phyloP scores from a whole-genome alignment of 202 grass and related monocot species.

The Sporobolus alterniflorus region DNA sequence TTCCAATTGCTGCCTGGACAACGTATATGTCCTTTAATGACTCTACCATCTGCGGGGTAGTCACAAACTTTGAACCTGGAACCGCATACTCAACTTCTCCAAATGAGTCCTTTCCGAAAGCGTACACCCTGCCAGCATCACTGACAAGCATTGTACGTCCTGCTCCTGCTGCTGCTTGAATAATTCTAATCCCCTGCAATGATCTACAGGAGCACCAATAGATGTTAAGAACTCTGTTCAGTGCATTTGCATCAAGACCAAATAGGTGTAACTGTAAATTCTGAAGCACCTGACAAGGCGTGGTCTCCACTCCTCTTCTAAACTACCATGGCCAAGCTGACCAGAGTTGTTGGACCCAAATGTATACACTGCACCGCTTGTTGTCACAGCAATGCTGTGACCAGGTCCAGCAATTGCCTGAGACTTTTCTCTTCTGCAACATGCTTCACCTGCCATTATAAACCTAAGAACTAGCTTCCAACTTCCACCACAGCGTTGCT shows the following conservation, averaged over 20 bases:
- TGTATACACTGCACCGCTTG: constrained; percentile 65
- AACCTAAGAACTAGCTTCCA: constrained; percentile 98
- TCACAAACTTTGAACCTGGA: constrained; percentile 65
- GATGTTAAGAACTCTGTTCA: constrained; percentile 22
- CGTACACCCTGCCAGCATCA: constrained; percentile 81
- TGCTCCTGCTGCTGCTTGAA: constrained; percentile 81
- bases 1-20: constrained; percentile 90
- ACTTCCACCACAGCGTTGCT: constrained; percentile 71
- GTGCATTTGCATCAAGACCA: constrained; percentile 27
- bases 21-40: constrained; percentile 79
- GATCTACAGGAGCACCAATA: constrained; percentile 57
- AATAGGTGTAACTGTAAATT: constrained; percentile 42
- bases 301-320: constrained; percentile 89
- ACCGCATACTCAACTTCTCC: constrained; percentile 77
- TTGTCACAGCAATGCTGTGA: constrained; percentile 82
- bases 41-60: constrained; percentile 73
- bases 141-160: constrained; percentile 82
- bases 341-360: constrained; percentile 91
- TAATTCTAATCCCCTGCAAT: constrained; percentile 87
- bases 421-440: constrained; percentile 80
- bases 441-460: constrained; percentile 80
- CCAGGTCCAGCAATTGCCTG: constrained; percentile 81
- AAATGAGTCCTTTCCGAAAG: constrained; percentile 91
- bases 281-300: constrained; percentile 74
- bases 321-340: constrained; percentile 82